Evolutionary conservation across 176 grass and related monocot species (phyloP).

Genomic region (Alloteropsis semialata): DNA sequence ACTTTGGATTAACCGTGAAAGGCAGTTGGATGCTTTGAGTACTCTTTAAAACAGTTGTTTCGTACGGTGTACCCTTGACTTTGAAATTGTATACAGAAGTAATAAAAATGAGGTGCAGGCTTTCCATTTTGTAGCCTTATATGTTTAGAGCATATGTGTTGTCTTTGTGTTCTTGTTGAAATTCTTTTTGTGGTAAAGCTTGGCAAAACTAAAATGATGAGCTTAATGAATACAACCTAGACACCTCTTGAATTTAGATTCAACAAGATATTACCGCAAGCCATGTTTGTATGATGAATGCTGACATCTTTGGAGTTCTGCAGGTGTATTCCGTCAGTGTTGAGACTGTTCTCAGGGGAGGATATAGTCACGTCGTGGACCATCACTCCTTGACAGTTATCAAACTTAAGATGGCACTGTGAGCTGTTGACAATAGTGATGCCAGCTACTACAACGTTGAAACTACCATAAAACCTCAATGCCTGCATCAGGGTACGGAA

Average conservation of each 20-base stretch:
- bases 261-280: slow-evolving; percentile 62
- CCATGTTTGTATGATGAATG: slow-evolving; percentile 85
- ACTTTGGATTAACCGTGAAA: slow-evolving; percentile 26
- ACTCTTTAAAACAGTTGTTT: not conserved
- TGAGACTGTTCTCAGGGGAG: slow-evolving; percentile 79
- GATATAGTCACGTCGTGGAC: slow-evolving; percentile 88
- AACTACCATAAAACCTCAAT: slow-evolving; percentile 94
- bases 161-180: not conserved
- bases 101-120: slow-evolving; percentile 13
- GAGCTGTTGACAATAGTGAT: slow-evolving; percentile 98
- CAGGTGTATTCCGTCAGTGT: slow-evolving; percentile 98
- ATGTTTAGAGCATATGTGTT: slow-evolving; percentile 1
- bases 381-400: slow-evolving; percentile 82
- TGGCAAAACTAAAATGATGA: not conserved
- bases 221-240: slow-evolving; percentile 20
- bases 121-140: slow-evolving; percentile 27
- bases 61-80: slow-evolving; percentile 9
- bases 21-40: not conserved
- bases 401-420: slow-evolving; percentile 98
- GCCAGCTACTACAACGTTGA: slow-evolving; percentile 79
- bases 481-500: slow-evolving; percentile 63
- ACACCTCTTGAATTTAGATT: slow-evolving; percentile 18
- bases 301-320: slow-evolving; percentile 96
- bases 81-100: slow-evolving; percentile 20
- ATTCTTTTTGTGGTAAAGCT: not conserved